Conservation (phyloP, 2,329 filamentous ascomycete genomes). For the Alternaria triticimaculans region DNA sequence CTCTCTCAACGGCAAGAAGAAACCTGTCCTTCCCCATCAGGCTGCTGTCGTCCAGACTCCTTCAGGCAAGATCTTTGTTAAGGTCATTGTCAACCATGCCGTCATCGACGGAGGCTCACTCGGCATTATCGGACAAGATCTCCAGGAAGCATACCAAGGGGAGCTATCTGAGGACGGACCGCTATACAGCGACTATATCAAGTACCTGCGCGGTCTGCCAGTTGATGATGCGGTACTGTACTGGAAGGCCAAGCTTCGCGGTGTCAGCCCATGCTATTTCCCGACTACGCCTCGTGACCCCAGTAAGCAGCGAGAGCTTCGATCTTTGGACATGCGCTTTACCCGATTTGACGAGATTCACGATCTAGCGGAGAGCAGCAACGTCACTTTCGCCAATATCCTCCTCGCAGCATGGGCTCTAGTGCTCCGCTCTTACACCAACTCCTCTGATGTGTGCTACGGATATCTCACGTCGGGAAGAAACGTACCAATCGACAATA, state of each 20-base stretch:
- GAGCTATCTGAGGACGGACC: conserved; percentile 32
- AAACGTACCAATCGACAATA: conserved; percentile 54
- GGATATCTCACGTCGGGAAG: conserved; percentile 48
- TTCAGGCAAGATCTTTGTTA: conserved; percentile 38
- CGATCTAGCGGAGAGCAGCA: conserved; percentile 31
- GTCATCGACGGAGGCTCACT: conserved; percentile 45
- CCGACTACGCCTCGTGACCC: conserved; percentile 31
- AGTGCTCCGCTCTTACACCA: conserved; percentile 39
- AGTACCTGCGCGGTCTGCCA: conserved; percentile 34
- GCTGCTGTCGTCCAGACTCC: conserved; percentile 36
- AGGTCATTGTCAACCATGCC: conserved; percentile 46
- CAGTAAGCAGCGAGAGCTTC: conserved; percentile 32
- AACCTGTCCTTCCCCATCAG: conserved; percentile 42
- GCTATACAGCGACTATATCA: conserved; percentile 47
- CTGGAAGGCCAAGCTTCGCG: conserved; percentile 42
- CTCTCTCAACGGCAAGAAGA: conserved; percentile 38
- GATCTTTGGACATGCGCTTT: conserved; percentile 40
- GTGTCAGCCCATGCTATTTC: conserved; percentile 44
- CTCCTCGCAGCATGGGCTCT: conserved; percentile 42
- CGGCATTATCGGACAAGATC: conserved; percentile 38
- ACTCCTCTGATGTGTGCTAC: conserved; percentile 43
- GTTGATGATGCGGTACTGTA: conserved; percentile 31
- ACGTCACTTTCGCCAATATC: conserved; percentile 43
- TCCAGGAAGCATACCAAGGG: conserved; percentile 40
- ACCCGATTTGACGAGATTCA: conserved; percentile 39